Base-by-base conservation (phyloP, 148 eudicot genomes). In the Camellia granthamiana region DNA sequence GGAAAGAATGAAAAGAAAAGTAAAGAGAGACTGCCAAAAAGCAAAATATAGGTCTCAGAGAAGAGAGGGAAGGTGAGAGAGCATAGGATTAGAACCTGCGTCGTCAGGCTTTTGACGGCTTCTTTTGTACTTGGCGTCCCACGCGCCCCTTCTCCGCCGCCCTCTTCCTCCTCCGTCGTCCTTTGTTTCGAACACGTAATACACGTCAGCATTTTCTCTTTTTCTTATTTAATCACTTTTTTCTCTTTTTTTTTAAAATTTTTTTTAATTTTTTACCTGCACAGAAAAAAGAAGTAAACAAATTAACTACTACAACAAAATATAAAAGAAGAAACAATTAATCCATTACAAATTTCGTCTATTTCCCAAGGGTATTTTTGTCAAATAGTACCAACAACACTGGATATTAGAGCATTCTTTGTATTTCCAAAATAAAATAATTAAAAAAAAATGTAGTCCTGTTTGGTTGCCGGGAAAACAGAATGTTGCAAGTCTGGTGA, bases 41-140 rank as follows among this genome's bases (percentile, higher is more conserved):
- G 18, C 18, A 52, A 72, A 77, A 23, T 68, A 80, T 52, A 73
- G 59, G 64, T 5, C 66, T 61, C 41, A 51, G 42, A 23, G 78
- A 9, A 13, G 59, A 77, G 19, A 75, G 71, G 18, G 72, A 78
- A 60, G 46, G 49, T 38, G 65, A n/a, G 70, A n/a, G 70, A 75
- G 75, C 3, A 21, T 23, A 66, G 72, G 76, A 62, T 49, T 52
- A 80, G 85, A 85, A 95, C 99, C 99, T 96, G 99, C 9, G 97
- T 72, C 19, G 99, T 93, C 75, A 96, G 92, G 85, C 97, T 89
- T 92, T 96, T 96, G 88, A 90, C 94, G 84, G 97, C 88, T 81
- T 93, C 97, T 86, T 91, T 93, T 77, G 93, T 88, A 74, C 88
- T 87, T 68, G 97, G 95, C 78, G 97, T 88, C 74, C 89, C 93